Percentiles rank a stretch among this genome's conserved stretches.
Conservation (phyloP, 768 basidiomycete genomes). For the Trametes villosa region DNA sequence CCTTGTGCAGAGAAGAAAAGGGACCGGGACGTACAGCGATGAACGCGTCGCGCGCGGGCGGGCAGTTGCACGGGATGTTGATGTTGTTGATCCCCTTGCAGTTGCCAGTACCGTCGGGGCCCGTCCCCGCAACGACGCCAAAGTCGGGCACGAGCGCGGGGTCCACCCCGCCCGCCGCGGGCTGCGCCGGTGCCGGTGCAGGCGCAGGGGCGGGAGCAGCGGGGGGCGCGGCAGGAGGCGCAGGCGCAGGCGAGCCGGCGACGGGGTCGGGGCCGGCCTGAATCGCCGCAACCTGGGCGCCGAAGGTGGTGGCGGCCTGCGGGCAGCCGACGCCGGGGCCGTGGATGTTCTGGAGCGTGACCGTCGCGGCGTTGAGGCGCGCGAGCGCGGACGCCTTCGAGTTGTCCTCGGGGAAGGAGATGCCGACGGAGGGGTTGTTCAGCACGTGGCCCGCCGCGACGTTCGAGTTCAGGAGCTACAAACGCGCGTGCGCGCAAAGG, state of each 20-base stretch:
- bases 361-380: constrained; percentile 55
- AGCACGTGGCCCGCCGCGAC: constrained; percentile 45
- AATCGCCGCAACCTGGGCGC: constrained; percentile 35
- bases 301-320: constrained; percentile 61
- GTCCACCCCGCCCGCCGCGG: constrained; percentile 25
- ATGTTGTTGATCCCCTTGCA: constrained; percentile 43
- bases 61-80: constrained; percentile 47
- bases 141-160: constrained; percentile 30
- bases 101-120: constrained; percentile 34
- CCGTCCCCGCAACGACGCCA: constrained; percentile 22
- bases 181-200: constrained; percentile 9
- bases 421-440: constrained; percentile 44
- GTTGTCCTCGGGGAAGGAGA: constrained; percentile 49
- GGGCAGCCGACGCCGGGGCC: constrained; percentile 72
- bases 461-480: constrained; percentile 44
- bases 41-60: constrained; percentile 40
- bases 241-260: constrained; percentile 9
- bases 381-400: constrained; percentile 42
- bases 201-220: constrained; percentile 24
- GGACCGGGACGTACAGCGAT: constrained; percentile 31
- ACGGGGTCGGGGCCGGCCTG: constrained; percentile 1
- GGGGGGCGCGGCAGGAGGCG: constrained; percentile 20
- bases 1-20: neutral
- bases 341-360: constrained; percentile 71
- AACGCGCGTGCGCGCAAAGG: neutral